A percentile compares a stretch with the other conserved stretches of the same genome.
phyloP scores from a whole-genome alignment of 768 basidiomycete species.

The Rubroboletus pulcherrimus region DNA sequence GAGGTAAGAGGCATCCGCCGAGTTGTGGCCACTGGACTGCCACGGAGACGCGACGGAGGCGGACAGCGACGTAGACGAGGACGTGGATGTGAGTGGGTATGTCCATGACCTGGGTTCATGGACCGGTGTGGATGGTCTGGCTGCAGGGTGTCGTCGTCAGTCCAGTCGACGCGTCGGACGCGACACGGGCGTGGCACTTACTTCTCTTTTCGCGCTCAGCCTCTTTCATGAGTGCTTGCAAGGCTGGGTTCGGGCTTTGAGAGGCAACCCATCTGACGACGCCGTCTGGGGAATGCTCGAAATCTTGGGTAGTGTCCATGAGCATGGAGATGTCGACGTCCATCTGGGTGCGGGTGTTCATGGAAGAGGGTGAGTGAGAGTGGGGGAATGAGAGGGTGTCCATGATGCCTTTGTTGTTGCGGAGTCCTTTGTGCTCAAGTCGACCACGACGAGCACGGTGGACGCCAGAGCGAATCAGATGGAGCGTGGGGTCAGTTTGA shows the following conservation, averaged over 20 bases:
- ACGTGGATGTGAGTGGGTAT: conserved; percentile 7
- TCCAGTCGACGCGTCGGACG: neutral
- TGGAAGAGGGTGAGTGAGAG: neutral
- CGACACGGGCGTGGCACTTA: conserved; percentile 3
- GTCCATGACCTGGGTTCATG: conserved; percentile 14
- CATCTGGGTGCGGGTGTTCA: neutral
- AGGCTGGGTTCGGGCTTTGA: conserved; percentile 19
- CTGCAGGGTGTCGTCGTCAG: conserved; percentile 3
- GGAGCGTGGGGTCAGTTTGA: neutral
- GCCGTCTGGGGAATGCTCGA: conserved; percentile 7
- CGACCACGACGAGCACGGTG: neutral
- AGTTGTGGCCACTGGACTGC: conserved; percentile 1
- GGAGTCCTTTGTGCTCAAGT: neutral
- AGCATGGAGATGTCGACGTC: conserved; percentile 1
- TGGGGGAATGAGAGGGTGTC: neutral
- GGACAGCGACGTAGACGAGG: conserved; percentile 1
- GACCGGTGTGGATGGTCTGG: conserved; percentile 13
- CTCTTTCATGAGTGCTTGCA: conserved; percentile 25
- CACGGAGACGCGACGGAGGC: conserved; percentile 6
- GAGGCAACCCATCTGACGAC: conserved; percentile 28
- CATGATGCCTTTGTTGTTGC: neutral
- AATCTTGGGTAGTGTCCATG: conserved; percentile 14
- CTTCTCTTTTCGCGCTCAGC: conserved; percentile 24
- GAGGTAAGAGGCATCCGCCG: conserved; percentile 1
- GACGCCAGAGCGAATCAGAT: neutral